Base-by-base conservation (phyloP, 2,329 filamentous ascomycete species). In the Bisporella sp. region DNA sequence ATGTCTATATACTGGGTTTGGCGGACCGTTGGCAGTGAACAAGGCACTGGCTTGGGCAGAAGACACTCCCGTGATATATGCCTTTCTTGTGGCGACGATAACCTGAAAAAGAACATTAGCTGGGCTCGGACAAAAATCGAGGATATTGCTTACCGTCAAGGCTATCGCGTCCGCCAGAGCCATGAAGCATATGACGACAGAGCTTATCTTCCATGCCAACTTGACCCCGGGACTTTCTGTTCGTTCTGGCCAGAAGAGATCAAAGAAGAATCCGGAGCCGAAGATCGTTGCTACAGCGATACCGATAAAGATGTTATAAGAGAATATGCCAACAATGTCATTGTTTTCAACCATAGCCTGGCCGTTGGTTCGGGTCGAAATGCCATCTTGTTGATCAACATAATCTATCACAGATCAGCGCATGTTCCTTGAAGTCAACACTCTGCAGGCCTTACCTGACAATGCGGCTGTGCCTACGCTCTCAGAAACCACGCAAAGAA, bases 231-330 rank as follows among this genome's bases (percentile, higher is more conserved):
- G 60, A 4, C 68, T 72, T 54, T 82, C 78, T 7, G 68, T 62
- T 45, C 78, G 70, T 47, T 77, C 76, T 0, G 78, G 78, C 75
- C 76, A 81, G 66, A 81, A 79, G 4, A 82, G 71, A 59, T 81
- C 78, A 64, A 81, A 80, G 68, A 81, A 81, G 68, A 81, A 81
- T 0, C 73, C 78, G 1, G 73, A 72, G 28, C 77, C 77, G 57
- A 82, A 81, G 57, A 81, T 74, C 43, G 73, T 76, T 11, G 77
- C 77, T 6, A 80, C 73, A 13, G 73, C 76, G 32, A 81, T 69
- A 21, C 78, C 78, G 6, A 76, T 72, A 54, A 79, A 80, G 58
- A 81, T 79, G 59, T 81, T 81, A 67, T 74, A 81, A 1, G 73
- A 73, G 1, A 72, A 74, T 6, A 75, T 73, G 30, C 76, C 77